Base-by-base conservation (phyloP, 1,284 basidiomycete genomes). In the Amylostereum chailletii region DNA sequence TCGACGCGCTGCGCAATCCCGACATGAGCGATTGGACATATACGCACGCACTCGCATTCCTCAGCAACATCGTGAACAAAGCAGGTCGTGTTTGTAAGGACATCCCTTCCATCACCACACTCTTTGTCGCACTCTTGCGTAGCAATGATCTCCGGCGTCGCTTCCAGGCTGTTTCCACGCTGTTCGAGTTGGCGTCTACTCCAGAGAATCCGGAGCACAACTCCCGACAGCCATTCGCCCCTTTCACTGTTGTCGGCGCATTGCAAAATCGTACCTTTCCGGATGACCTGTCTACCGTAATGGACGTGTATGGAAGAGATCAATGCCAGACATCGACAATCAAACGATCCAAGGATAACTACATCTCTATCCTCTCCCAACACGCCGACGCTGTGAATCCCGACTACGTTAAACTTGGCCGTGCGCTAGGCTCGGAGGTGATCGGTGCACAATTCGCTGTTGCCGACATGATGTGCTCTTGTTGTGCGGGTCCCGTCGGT, bases 251-350 rank as follows among this genome's bases (percentile, higher is more conserved):
- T 37, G 50, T 36, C 4, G 37, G 5, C 5, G 6, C 38, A n/a
- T 9, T 49, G 2, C 31, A 50, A 30, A 32, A 34, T 1, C 38
- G 34, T 29, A 32, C 38, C 6, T 45, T 53, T 3, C 49, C 54
- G 3, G 7, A 19, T 9, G n/a, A 42, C 3, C 47, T 55, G 5
- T 11, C 5, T 6, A 36, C 42, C 30, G 30, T 51, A 2, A 8
- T 46, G 11, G 39, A 51, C 34, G 32, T 29, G 33, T 42, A 41
- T 38, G 52, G 54, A 4, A 38, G 38, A 6, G 52, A 55, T 5
- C 19, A 38, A 4, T 45, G 36, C 26, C 36, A 48, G 34, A 44
- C 51, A 19, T 27, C 34, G 31, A 32, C 34, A 7, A 19, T 42
- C 9, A 41, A 45, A n/a, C 41, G 42, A 2, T 37, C 46, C 26